These are phyloP conservation scores for Globisporangium barbulae DNA, from an alignment of 352 stramenopile species.

Conservation along the genomic window DNA sequence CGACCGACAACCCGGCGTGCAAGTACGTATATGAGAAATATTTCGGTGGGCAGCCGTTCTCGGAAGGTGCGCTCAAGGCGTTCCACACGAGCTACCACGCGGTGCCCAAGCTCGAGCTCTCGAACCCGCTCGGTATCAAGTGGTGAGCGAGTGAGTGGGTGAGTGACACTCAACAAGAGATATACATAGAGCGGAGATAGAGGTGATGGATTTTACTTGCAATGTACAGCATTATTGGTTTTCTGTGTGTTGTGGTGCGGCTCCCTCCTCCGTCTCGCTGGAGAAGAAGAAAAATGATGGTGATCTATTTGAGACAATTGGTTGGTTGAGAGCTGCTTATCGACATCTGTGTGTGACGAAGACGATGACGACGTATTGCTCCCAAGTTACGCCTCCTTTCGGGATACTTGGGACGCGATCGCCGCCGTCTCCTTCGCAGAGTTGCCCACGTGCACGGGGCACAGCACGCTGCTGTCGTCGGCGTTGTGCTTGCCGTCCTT, in stretches of 20 bases:
- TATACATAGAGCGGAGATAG: conserved; percentile 4
- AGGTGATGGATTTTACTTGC: conserved; percentile 8
- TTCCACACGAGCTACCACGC: conserved; percentile 84
- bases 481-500: conserved; percentile 71
- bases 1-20: conserved; percentile 67
- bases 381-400: conserved; percentile 29
- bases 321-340: conserved; percentile 8
- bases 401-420: conserved; percentile 50
- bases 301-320: conserved; percentile 17
- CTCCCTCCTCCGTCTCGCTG: conserved; percentile 1
- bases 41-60: conserved; percentile 71
- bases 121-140: conserved; percentile 85
- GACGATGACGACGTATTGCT: not conserved
- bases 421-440: conserved; percentile 64
- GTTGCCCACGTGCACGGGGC: conserved; percentile 70
- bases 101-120: conserved; percentile 82
- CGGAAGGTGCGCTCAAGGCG: conserved; percentile 46
- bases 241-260: conserved; percentile 2
- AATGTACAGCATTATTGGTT: conserved; percentile 18
- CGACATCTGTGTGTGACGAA: conserved; percentile 9
- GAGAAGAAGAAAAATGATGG: conserved; percentile 3
- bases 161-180: not conserved
- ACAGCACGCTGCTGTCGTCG: conserved; percentile 74
- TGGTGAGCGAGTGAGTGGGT: conserved; percentile 42
- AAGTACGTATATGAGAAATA: conserved; percentile 84